Evolutionary conservation across 192 early-diverging fungal genomes (phyloP).

Genomic region (Radiomyces spectabilis): DNA sequence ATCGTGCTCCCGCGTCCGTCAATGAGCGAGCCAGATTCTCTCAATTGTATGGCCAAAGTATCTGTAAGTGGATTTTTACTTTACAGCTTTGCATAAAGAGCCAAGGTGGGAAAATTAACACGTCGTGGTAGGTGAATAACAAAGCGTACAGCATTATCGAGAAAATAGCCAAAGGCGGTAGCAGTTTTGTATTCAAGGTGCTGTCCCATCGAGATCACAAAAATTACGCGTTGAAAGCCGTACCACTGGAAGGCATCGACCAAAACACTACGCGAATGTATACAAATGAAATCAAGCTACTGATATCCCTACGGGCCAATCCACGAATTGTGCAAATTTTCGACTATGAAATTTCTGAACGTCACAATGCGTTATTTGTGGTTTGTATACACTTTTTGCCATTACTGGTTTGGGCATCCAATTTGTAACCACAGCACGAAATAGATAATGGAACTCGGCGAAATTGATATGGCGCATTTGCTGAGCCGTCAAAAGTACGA

Average conservation of each 20-base stretch:
- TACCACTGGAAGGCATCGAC: slow-evolving; percentile 66
- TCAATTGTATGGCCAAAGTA: too few relatives aligned
- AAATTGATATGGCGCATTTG: slow-evolving; percentile 73
- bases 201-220: slow-evolving; percentile 52
- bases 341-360: slow-evolving; percentile 64
- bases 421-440: too few relatives aligned
- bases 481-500: slow-evolving; percentile 39
- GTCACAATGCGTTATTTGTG: neutral
- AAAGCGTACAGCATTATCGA: slow-evolving; percentile 37
- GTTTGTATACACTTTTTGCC: neutral
- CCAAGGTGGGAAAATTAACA: too few relatives aligned
- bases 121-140: slow-evolving; percentile 42
- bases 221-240: slow-evolving; percentile 79
- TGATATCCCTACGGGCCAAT: slow-evolving; percentile 55
- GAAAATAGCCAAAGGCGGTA: slow-evolving; percentile 78
- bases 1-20: too few relatives aligned
- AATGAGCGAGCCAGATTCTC: too few relatives aligned
- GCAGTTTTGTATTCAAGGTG: slow-evolving; percentile 87
- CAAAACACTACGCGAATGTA: slow-evolving; percentile 59
- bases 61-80: too few relatives aligned
- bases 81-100: too few relatives aligned
- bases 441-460: slow-evolving; percentile 81
- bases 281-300: slow-evolving; percentile 76
- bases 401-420: neutral
- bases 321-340: slow-evolving; percentile 73